phyloP scores from a whole-genome alignment of 306 rosid species.

The Pyrus communis region DNA sequence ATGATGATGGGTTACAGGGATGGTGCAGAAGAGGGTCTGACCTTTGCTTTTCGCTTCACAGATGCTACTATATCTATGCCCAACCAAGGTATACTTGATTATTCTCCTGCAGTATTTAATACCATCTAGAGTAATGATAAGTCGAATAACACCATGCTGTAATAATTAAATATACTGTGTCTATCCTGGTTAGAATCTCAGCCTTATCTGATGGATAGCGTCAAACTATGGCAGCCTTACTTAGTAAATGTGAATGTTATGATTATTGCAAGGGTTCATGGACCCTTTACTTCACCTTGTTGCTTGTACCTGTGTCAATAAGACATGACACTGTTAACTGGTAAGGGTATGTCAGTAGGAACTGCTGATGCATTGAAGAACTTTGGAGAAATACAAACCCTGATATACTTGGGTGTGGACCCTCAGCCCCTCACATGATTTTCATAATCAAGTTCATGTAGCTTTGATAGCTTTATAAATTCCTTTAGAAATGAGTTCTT shows the following conservation, averaged over 20 bases:
- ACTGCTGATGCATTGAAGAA: not conserved
- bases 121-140: not conserved
- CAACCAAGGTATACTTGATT: conserved; percentile 64
- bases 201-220: not conserved
- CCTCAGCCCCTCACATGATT: not conserved
- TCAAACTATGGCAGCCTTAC: not conserved
- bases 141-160: not conserved
- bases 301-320: not conserved
- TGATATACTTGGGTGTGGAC: not conserved
- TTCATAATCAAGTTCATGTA: not conserved
- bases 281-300: not conserved
- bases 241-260: not conserved
- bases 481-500: not conserved
- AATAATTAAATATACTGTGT: not conserved
- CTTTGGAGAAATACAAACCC: not conserved
- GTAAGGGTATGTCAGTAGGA: not conserved
- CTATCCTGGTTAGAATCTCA: not conserved
- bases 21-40: conserved; percentile 83
- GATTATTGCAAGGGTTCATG: not conserved
- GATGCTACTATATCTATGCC: conserved; percentile 80
- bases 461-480: not conserved
- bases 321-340: not conserved
- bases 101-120: not conserved
- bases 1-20: conserved; percentile 54
- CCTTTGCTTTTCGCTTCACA: conserved; percentile 96